Percentiles rank a stretch among this genome's conserved stretches.
These are phyloP conservation scores for Nitzschia inconspicua DNA, from an alignment of 108 stramenopile species.

Conservation along the genomic window DNA sequence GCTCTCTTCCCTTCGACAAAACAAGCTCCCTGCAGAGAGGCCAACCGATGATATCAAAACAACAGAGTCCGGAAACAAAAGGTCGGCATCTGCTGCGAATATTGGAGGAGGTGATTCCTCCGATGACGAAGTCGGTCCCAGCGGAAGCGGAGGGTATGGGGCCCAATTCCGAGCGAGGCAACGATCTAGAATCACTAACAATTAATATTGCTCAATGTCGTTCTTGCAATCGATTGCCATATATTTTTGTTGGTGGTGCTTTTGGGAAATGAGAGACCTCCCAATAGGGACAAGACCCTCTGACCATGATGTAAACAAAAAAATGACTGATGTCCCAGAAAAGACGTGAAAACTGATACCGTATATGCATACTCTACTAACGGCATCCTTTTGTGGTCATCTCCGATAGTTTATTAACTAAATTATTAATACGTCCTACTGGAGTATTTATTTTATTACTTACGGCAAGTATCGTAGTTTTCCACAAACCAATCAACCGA, in stretches of 20 bases:
- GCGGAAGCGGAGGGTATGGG: slow-evolving; percentile 60
- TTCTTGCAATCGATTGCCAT: no score
- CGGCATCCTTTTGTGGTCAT: no score
- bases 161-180: slow-evolving; percentile 79
- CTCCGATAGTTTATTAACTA: no score
- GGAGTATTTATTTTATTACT: slow-evolving; percentile 7
- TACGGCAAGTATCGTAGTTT: slow-evolving; percentile 69
- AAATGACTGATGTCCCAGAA: no score
- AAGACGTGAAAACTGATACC: no score
- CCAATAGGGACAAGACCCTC: no score
- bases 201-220: no score
- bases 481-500: slow-evolving; percentile 91
- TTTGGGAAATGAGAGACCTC: no score
- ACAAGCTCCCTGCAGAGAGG: slow-evolving; percentile 60
- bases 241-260: no score
- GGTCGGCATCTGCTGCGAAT: background rate
- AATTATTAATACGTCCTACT: no score
- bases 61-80: slow-evolving; percentile 26
- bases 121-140: slow-evolving; percentile 49
- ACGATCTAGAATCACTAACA: slow-evolving; percentile 34
- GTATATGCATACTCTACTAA: no score
- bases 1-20: slow-evolving; percentile 53
- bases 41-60: slow-evolving; percentile 38
- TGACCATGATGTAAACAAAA: no score
- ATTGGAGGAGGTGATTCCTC: slow-evolving; percentile 62